Conservation (phyloP, 306 rosid genomes). For the Arachis hypogaea region DNA sequence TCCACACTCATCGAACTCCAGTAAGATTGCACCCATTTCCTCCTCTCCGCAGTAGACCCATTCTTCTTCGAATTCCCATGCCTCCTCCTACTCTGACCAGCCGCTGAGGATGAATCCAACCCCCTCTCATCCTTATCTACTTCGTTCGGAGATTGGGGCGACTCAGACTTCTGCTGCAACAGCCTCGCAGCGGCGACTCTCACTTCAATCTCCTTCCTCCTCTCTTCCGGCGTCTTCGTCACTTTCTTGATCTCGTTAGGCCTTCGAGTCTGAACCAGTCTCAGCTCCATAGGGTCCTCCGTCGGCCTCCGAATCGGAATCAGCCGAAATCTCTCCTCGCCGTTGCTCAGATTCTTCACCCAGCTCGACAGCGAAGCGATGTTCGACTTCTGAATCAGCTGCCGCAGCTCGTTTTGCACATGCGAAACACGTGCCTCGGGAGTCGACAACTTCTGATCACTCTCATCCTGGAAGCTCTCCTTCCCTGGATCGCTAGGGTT, state of each 20-base stretch:
- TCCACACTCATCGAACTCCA: constrained; percentile 75
- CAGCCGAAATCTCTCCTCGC: constrained; percentile 81
- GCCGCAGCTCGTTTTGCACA: constrained; percentile 79
- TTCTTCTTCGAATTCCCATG: constrained; percentile 55
- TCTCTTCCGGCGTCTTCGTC: constrained; percentile 84
- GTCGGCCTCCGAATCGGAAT: constrained; percentile 79
- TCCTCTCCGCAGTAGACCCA: constrained; percentile 73
- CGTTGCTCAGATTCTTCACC: constrained; percentile 90
- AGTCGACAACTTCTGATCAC: constrained; percentile 63
- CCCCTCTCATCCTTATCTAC: constrained; percentile 62
- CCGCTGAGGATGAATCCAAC: constrained; percentile 58
- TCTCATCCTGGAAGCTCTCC: constrained; percentile 92
- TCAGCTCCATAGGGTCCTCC: constrained; percentile 94
- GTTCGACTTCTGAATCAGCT: constrained; percentile 87
- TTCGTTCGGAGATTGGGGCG: constrained; percentile 58
- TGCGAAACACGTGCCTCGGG: constrained; percentile 60
- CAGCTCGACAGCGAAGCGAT: constrained; percentile 77
- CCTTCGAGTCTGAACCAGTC: constrained; percentile 77
- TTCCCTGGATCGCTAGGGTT: constrained; percentile 83
- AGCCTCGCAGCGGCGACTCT: constrained; percentile 97
- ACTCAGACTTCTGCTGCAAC: constrained; percentile 88
- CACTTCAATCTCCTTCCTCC: constrained; percentile 94
- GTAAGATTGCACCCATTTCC: constrained; percentile 67
- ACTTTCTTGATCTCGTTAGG: constrained; percentile 97
- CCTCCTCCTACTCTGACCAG: constrained; percentile 73